Evolutionary conservation across 805 yeast species (phyloP).

Genomic region (Kockiozyma suomiensis): DNA sequence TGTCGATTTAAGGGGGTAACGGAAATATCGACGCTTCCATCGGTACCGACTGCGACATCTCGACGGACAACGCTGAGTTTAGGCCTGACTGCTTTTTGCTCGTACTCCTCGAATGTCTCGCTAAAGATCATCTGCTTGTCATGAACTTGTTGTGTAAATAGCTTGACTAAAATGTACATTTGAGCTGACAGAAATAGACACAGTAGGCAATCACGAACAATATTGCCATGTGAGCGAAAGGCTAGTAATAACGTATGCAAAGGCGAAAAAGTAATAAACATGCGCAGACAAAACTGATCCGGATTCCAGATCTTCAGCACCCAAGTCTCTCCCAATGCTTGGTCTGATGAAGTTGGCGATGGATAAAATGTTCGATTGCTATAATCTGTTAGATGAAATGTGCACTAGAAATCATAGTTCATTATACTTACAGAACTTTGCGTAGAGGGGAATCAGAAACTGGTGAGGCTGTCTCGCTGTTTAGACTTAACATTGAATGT

Average conservation of each 20-base stretch:
- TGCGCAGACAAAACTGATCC: slow-evolving; percentile 54
- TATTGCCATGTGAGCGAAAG: slow-evolving; percentile 43
- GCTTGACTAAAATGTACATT: slow-evolving; percentile 47
- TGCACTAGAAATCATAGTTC: not conserved
- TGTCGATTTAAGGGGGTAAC: slow-evolving; percentile 37
- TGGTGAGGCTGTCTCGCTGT: not conserved
- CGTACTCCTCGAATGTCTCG: slow-evolving; percentile 65
- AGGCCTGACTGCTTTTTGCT: slow-evolving; percentile 64
- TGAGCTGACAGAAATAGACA: slow-evolving; percentile 46
- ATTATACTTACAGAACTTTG: slow-evolving; percentile 4
- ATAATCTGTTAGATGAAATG: not conserved
- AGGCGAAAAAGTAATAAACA: slow-evolving; percentile 64
- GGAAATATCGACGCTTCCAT: slow-evolving; percentile 38
- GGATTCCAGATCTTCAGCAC: slow-evolving; percentile 70
- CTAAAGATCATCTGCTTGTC: slow-evolving; percentile 64
- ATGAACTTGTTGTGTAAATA: slow-evolving; percentile 52
- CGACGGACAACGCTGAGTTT: slow-evolving; percentile 53
- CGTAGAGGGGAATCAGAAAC: not conserved
- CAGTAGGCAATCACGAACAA: slow-evolving; percentile 38
- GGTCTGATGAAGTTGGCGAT: not conserved
- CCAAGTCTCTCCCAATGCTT: slow-evolving; percentile 44
- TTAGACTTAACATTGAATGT: slow-evolving; percentile 1
- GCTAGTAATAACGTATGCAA: slow-evolving; percentile 51
- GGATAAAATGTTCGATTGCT: not conserved
- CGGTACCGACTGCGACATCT: slow-evolving; percentile 56